These are phyloP conservation scores for Rosa rugosa DNA, from an alignment of 306 rosid genomes.

Conservation along the genomic window DNA sequence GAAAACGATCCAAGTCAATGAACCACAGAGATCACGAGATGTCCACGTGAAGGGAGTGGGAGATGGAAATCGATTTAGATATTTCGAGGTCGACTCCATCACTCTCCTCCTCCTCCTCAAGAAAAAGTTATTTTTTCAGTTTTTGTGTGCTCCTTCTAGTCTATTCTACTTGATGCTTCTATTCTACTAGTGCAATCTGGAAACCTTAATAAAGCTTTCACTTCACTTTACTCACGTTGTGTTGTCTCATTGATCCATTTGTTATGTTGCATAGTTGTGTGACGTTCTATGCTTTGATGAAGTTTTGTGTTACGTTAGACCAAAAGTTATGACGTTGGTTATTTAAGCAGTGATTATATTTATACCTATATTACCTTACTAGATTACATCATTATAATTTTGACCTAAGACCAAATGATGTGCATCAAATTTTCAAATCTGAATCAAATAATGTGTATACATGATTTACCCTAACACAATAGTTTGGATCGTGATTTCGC, in stretches of 20 bases:
- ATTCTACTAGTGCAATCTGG: neutral
- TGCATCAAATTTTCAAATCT: too few species aligned
- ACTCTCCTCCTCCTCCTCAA: neutral
- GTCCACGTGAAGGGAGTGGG: conserved; percentile 81
- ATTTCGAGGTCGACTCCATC: neutral
- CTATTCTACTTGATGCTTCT: neutral
- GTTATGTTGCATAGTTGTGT: neutral
- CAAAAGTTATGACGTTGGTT: neutral
- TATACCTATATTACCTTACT: too few species aligned
- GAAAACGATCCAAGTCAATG: conserved; percentile 17
- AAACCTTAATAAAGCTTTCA: neutral
- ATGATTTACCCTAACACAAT: too few species aligned
- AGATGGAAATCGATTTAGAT: conserved; percentile 13
- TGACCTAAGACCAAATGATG: too few species aligned
- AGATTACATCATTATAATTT: neutral
- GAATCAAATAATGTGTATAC: too few species aligned
- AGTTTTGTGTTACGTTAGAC: neutral
- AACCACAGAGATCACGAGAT: conserved; percentile 62
- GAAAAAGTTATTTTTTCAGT: neutral
- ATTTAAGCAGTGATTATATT: neutral
- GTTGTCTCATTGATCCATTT: neutral
- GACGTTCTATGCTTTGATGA: neutral
- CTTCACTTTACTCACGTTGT: neutral
- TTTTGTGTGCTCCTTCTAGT: neutral
- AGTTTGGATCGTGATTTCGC: too few species aligned